phyloP scores from a whole-genome alignment of 805 yeast genomes.

The Sugiyamaella boreocaroliniensis region DNA sequence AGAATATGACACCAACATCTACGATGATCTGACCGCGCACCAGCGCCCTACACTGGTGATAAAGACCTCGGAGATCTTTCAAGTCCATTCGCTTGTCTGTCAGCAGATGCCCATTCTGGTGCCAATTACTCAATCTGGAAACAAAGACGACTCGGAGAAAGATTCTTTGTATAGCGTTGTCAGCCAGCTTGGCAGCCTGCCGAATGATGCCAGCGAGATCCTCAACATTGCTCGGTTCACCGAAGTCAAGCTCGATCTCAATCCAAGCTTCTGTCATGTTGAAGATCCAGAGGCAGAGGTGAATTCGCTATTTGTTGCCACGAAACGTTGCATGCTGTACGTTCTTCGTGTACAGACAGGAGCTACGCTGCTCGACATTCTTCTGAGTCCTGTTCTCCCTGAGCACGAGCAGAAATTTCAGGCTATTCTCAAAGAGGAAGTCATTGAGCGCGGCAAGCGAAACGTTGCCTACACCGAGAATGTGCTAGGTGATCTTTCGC shows the following conservation, averaged over 20 bases:
- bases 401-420: conserved; percentile 63
- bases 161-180: conserved; percentile 48
- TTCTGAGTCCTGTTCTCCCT: conserved; percentile 59
- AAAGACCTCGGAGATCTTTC: conserved; percentile 32
- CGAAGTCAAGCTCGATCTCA: conserved; percentile 49
- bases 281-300: conserved; percentile 48
- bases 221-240: conserved; percentile 48
- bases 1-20: conserved; percentile 54
- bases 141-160: conserved; percentile 29
- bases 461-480: conserved; percentile 37
- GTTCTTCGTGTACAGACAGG: conserved; percentile 76
- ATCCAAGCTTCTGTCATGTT: conserved; percentile 44
- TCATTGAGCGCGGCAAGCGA: conserved; percentile 22
- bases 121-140: neutral
- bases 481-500: conserved; percentile 44
- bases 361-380: conserved; percentile 57
- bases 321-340: conserved; percentile 74
- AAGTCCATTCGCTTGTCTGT: conserved; percentile 34
- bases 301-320: conserved; percentile 60
- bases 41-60: conserved; percentile 36
- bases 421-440: conserved; percentile 47
- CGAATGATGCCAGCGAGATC: conserved; percentile 40
- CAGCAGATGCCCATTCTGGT: conserved; percentile 26
- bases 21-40: conserved; percentile 60
- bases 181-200: conserved; percentile 37